These are phyloP conservation scores for Mycena capillaripes DNA, from an alignment of 768 basidiomycete genomes.

Conservation along the genomic window DNA sequence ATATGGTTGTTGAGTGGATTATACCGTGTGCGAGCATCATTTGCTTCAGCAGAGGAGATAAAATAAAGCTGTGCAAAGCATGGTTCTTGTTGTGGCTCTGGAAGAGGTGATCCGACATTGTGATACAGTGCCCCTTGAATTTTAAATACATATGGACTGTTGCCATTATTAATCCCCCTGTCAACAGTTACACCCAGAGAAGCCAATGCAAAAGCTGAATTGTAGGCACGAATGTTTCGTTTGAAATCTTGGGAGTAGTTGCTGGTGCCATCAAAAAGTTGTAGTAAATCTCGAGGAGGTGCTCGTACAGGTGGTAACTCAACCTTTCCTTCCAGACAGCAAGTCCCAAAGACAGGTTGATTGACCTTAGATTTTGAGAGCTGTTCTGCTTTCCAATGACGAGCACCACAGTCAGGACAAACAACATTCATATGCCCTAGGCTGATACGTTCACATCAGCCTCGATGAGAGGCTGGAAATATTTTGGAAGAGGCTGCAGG, in stretches of 20 bases:
- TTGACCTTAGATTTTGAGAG: slow-evolving; percentile 31
- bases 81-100: background rate
- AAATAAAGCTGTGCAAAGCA: background rate
- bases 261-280: slow-evolving; percentile 38
- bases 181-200: slow-evolving; percentile 46
- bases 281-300: slow-evolving; percentile 40
- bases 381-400: slow-evolving; percentile 37
- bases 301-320: slow-evolving; percentile 40
- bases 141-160: slow-evolving; percentile 43
- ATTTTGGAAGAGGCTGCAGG: background rate
- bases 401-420: background rate
- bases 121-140: background rate
- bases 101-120: background rate
- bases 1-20: slow-evolving; percentile 14
- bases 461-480: background rate
- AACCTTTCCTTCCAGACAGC: slow-evolving; percentile 53
- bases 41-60: slow-evolving; percentile 9
- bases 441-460: background rate
- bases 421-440: slow-evolving; percentile 22
- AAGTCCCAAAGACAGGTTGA: slow-evolving; percentile 48
- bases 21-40: background rate
- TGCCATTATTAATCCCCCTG: background rate
- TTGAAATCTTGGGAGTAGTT: slow-evolving; percentile 39
- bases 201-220: slow-evolving; percentile 50
- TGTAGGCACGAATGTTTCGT: slow-evolving; percentile 50